These are phyloP conservation scores for Naumovozyma baii DNA, from an alignment of 805 yeast genomes.

Conservation along the genomic window DNA sequence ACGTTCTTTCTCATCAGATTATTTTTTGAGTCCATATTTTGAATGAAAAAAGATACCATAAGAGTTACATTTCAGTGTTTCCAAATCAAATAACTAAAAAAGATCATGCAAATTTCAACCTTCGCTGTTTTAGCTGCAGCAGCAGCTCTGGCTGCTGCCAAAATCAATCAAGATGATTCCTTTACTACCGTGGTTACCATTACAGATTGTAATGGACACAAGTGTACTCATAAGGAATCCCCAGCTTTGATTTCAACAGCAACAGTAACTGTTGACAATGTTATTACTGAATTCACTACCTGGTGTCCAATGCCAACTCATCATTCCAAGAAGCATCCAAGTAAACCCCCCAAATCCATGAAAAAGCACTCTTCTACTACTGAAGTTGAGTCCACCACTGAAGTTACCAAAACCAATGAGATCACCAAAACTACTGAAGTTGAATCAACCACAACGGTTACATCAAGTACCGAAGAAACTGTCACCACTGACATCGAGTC, in stretches of 20 bases:
- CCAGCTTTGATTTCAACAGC: slow-evolving; percentile 31
- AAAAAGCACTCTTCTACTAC: too few species aligned
- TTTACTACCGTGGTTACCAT: slow-evolving; percentile 32
- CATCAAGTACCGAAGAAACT: too few species aligned
- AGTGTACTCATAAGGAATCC: slow-evolving; percentile 28
- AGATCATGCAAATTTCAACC: slow-evolving; percentile 34
- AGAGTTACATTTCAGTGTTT: not conserved
- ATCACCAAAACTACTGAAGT: not conserved
- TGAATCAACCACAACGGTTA: not conserved
- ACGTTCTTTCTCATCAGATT: not conserved
- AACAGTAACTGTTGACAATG: slow-evolving; percentile 29
- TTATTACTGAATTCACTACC: slow-evolving; percentile 32
- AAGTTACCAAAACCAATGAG: too few species aligned
- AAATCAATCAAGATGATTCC: slow-evolving; percentile 32
- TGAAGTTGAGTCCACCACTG: too few species aligned
- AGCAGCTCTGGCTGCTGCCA: slow-evolving; percentile 22
- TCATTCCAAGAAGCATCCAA: too few species aligned
- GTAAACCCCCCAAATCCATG: too few species aligned
- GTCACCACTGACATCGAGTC: too few species aligned
- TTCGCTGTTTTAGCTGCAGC: slow-evolving; percentile 30
- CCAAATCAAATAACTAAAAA: not conserved
- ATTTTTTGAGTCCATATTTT: too few species aligned
- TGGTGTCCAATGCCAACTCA: slow-evolving; percentile 25
- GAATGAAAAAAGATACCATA: not conserved
- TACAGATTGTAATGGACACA: slow-evolving; percentile 29